A percentile compares a stretch with the other conserved stretches of the same genome.
Conservation (phyloP, 73 alveolate genomes). For the Tetrahymena elliotti region DNA sequence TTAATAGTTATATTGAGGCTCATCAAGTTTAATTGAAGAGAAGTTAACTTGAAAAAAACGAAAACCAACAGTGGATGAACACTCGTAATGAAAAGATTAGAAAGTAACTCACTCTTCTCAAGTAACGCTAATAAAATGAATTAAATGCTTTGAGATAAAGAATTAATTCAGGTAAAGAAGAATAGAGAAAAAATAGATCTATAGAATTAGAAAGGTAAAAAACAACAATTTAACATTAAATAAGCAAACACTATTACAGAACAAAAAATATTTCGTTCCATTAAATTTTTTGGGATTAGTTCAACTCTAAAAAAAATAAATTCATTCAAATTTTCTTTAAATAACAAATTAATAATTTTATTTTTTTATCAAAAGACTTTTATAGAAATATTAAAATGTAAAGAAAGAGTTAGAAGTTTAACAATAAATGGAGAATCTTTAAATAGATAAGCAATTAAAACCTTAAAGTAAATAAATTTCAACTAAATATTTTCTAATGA, state of each 20-base stretch:
- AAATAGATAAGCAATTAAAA: conserved; percentile 27
- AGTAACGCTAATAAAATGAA: conserved; percentile 35
- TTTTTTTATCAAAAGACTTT: not conserved
- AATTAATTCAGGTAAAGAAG: conserved; percentile 42
- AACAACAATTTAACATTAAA: not conserved
- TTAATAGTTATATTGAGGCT: conserved; percentile 49
- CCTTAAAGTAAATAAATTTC: conserved; percentile 4
- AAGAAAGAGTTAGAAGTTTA: conserved; percentile 44
- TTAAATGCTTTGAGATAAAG: conserved; percentile 36
- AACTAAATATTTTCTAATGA: not conserved
- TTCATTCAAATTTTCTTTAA: too few species aligned
- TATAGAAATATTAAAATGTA: conserved; percentile 48
- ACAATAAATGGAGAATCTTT: conserved; percentile 23
- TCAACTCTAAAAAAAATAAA: too few species aligned
- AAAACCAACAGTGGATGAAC: conserved; percentile 17
- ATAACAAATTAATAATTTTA: not conserved
- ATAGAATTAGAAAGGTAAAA: conserved; percentile 44
- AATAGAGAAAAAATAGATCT: conserved; percentile 29
- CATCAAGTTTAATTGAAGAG: conserved; percentile 27
- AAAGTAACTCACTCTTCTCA: conserved; percentile 13
- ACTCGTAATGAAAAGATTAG: conserved; percentile 35
- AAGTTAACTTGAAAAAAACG: conserved; percentile 4
- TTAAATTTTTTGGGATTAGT: not conserved
- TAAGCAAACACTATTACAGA: not conserved
- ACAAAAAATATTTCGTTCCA: not conserved